Evolutionary conservation across 2,329 filamentous ascomycete genomes (phyloP), one percentile per base, ranked within the genome.

Genomic region (Cladorrhinum sp.): DNA sequence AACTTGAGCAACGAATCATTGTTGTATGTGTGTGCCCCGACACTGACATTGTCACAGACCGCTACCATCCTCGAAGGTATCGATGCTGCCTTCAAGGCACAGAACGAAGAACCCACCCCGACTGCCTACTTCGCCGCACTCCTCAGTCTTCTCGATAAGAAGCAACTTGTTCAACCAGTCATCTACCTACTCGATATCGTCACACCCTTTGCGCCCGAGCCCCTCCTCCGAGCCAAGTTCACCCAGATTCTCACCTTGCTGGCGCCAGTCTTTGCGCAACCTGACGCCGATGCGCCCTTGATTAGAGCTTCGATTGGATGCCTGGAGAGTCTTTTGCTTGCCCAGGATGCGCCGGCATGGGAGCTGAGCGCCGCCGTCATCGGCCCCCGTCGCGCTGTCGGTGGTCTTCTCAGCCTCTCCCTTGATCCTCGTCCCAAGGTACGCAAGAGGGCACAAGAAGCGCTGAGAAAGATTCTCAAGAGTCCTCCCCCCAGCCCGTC

Each of bases 81-180:
- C 70, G 95, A 99, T 75, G 90, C 96, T 69, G 97, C 92, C 48
- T 85, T 99, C 61, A 88, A 89, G 73, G 90, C 93, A 70, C 92
- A 97, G 74, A 90, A 93, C 70, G 88, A 90, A 60, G 86, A 91
- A 60, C 83, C 88, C 62, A 93, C 91, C 1, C 85, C 95, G 23
- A 97, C 95, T 16, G 92, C 90, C 63, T 99, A 98, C 77, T 97
- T 98, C 72, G 93, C 93, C 16, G 93, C 95, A n/a, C 85, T 99
- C 4, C 83, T 99, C 50, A 91, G 93, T 38, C 84, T 99, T 2
- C 85, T 99, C 2, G 85, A 86, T 69, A 93, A 93, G 73, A 90
- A 91, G 73, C 92, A 96, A 65, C 80, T 96, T 62, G 89, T 91
- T 29, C 87, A 90, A 22, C 91, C 93, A 2, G 89, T 96, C 66